A percentile compares a stretch with the other conserved stretches of the same genome.
Evolutionary conservation across 1,139 yeast species (phyloP).

Genomic region (Diutina scorzettiae): DNA sequence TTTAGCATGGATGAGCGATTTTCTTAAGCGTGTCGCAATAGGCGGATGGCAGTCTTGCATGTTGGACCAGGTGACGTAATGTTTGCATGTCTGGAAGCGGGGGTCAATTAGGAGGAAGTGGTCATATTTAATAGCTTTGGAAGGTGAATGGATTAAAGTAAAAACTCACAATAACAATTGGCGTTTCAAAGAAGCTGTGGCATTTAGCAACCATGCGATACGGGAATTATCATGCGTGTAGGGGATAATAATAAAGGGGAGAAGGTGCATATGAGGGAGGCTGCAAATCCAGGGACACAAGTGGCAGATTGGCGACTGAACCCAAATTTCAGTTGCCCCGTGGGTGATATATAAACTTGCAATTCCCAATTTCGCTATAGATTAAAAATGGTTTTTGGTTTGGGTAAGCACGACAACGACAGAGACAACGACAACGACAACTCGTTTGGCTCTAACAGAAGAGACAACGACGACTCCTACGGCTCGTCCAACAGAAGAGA

Average conservation of each 20-base stretch:
- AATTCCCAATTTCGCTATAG: not conserved
- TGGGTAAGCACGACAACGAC: slow-evolving; percentile 5
- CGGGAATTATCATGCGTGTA: not conserved
- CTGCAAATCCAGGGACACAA: not conserved
- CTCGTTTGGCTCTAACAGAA: slow-evolving; percentile 11
- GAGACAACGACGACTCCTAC: slow-evolving; percentile 7
- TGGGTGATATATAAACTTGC: not conserved
- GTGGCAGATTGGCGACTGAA: not conserved
- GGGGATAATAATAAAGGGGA: not conserved
- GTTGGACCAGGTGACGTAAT: too few relatives aligned
- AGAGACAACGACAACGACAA: slow-evolving; percentile 7
- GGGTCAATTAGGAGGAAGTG: too few relatives aligned
- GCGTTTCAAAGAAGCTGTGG: too few relatives aligned
- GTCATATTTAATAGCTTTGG: too few relatives aligned
- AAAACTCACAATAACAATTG: too few relatives aligned
- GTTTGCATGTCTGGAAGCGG: too few relatives aligned
- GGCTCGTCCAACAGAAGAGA: slow-evolving; percentile 8
- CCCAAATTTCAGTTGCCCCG: not conserved
- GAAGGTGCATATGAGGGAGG: not conserved
- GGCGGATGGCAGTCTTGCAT: too few relatives aligned
- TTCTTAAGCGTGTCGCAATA: too few relatives aligned
- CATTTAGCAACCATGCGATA: too few relatives aligned
- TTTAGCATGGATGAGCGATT: too few relatives aligned
- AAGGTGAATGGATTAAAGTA: too few relatives aligned
- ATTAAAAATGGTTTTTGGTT: slow-evolving; percentile 3